Conservation (phyloP, 352 stramenopile genomes). For the Detonula confervacea region DNA sequence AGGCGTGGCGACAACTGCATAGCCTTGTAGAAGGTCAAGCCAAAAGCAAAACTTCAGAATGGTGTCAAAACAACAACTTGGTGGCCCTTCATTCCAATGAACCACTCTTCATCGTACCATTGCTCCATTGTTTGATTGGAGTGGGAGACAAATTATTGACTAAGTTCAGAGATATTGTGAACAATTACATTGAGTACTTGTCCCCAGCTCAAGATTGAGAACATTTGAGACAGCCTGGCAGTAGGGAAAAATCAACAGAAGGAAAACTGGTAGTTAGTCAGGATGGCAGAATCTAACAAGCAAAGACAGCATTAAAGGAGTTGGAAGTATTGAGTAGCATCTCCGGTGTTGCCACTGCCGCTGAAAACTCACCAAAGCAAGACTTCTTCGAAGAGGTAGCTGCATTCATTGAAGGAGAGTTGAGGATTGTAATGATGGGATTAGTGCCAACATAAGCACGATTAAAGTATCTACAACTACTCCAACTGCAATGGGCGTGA, state of each 20-base stretch:
- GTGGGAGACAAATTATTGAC: conserved; percentile 1
- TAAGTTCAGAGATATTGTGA: not conserved
- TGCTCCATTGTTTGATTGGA: conserved; percentile 9
- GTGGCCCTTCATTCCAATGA: conserved; percentile 15
- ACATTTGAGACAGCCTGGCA: not conserved
- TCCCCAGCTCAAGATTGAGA: not conserved
- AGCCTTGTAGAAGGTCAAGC: too few species aligned
- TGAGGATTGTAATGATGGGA: too few species aligned
- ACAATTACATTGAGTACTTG: conserved; percentile 15
- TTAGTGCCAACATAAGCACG: too few species aligned
- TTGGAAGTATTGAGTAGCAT: not conserved
- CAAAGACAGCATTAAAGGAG: not conserved
- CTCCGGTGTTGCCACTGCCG: not conserved
- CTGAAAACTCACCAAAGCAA: conserved; percentile 1
- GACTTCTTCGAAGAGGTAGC: not conserved
- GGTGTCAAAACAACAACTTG: conserved; percentile 6
- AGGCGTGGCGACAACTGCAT: too few species aligned
- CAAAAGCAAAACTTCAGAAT: not conserved
- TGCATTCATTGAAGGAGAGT: not conserved
- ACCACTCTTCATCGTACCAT: conserved; percentile 6
- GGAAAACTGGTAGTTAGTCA: not conserved
- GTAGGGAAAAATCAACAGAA: too few species aligned
- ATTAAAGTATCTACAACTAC: not conserved
- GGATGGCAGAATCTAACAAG: not conserved
- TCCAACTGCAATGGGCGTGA: not conserved